Base-by-base conservation (phyloP, 2,329 filamentous ascomycete genomes). In the Byssothecium circinans region DNA sequence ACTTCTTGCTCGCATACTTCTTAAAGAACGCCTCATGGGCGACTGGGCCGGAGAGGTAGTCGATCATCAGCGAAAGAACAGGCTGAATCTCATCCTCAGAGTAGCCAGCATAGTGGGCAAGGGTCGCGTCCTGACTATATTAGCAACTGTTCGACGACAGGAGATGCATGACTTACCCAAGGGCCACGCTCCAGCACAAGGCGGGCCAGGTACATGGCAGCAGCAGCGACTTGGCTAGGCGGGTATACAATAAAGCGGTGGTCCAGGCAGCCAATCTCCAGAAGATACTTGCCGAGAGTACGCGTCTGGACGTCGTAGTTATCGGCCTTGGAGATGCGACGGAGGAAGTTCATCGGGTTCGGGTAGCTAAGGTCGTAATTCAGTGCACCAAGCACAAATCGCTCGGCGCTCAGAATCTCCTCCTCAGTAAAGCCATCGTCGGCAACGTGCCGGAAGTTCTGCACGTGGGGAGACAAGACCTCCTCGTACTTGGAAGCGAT, bases 1-100 rank as follows among this genome's bases (percentile, higher is more conserved):
- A 99, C 76, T 96, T 96, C 81, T 97, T 99, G 83, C 90, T 95
- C 47, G 94, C 94, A 72, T 99, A 99, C 75, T 99, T 99, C 83
- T 95, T 96, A 81, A 96, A 97, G 80, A 99, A 96, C 30, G 94
- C 95, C 71, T 97, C 92, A 67, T 99, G 94, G 35, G 86, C 83
- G 44, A 96, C 88, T 20, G 92, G 94, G 11, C 89, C 85, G 49
- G 88, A 88, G 32, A 99, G 86, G 70, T 99, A 99, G 72, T 99
- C 91, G 52, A 99, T 85, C 91, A 99, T 96, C 52, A 97, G 81
- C 62, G 87, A 82, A 67, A 96, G 89, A 33, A 97, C 89, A 10
- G 92, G 92, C 70, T 92, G 83, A 60, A 99, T 91, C 74, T 99
- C 89, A 38, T 92, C 85, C 72, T 97, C 92, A 2, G 82, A 87